A percentile compares a stretch with the other conserved stretches of the same genome.
These are phyloP conservation scores for Magnolia kwangsiensis DNA, from an alignment of 164 flowering plant species.

Conservation along the genomic window DNA sequence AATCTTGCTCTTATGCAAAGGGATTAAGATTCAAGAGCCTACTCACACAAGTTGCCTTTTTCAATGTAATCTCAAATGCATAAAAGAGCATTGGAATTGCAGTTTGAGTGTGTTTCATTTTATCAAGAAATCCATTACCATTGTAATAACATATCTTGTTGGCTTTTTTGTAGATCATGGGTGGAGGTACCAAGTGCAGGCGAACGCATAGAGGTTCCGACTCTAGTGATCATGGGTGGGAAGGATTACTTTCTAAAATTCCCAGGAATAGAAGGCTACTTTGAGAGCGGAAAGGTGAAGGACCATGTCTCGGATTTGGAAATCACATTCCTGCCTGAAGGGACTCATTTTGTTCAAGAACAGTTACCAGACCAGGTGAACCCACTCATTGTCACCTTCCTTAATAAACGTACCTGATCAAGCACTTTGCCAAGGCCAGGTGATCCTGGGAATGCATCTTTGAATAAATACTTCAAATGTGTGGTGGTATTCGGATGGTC, in stretches of 20 bases:
- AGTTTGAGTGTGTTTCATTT: background rate
- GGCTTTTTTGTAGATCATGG: background rate
- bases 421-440: background rate
- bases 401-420: background rate
- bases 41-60: too few species aligned
- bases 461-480: background rate
- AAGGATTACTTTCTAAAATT: conserved; percentile 3
- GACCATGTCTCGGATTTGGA: conserved; percentile 8
- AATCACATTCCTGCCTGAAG: conserved; percentile 10
- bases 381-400: conserved; percentile 4
- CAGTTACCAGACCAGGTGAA: conserved; percentile 13
- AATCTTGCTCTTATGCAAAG: too few species aligned
- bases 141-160: background rate
- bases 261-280: conserved; percentile 5
- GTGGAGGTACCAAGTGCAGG: background rate
- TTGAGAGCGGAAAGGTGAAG: background rate
- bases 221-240: conserved; percentile 8
- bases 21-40: too few species aligned
- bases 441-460: background rate
- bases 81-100: background rate
- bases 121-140: background rate
- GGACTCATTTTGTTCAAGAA: conserved; percentile 13
- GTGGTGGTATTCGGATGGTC: too few species aligned
- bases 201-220: background rate
- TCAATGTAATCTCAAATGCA: too few species aligned